Percentiles rank a stretch among this genome's conserved stretches.
Evolutionary conservation across 805 yeast species (phyloP).

Genomic region (Yarrowia sp.): DNA sequence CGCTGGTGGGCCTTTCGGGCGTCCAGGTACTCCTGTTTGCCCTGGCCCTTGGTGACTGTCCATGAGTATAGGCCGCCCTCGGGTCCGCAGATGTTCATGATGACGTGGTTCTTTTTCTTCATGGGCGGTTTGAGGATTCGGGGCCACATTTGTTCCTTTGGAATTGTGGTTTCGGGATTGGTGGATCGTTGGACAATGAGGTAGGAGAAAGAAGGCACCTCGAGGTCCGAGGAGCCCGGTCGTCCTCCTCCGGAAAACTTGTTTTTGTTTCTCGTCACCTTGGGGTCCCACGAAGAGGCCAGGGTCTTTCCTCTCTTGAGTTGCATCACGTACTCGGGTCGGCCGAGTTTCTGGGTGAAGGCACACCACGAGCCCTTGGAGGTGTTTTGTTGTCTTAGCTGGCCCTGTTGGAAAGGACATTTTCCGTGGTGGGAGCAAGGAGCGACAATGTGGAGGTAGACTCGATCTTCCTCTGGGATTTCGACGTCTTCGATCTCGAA

Average conservation of each 20-base stretch:
- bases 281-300: slow-evolving; percentile 65
- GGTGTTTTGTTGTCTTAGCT: slow-evolving; percentile 51
- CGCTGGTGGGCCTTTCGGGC: slow-evolving; percentile 83
- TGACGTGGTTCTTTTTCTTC: slow-evolving; percentile 78
- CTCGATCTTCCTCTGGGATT: slow-evolving; percentile 36
- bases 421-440: slow-evolving; percentile 87
- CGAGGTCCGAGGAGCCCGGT: slow-evolving; percentile 65
- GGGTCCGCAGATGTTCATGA: slow-evolving; percentile 72
- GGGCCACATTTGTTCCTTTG: slow-evolving; percentile 53
- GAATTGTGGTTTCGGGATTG: slow-evolving; percentile 34
- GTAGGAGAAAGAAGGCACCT: slow-evolving; percentile 69
- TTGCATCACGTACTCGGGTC: slow-evolving; percentile 80
- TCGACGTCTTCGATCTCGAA: background rate
- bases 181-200: slow-evolving; percentile 63
- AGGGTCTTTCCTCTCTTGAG: slow-evolving; percentile 76
- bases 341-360: slow-evolving; percentile 62
- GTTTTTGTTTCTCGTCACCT: slow-evolving; percentile 50
- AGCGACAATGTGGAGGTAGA: slow-evolving; percentile 66
- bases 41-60: slow-evolving; percentile 77
- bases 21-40: slow-evolving; percentile 76
- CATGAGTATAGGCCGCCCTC: slow-evolving; percentile 80
- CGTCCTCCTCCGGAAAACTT: slow-evolving; percentile 72
- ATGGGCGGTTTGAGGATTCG: slow-evolving; percentile 63
- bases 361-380: slow-evolving; percentile 70
- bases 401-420: slow-evolving; percentile 82